Percentiles rank a stretch among this genome's conserved stretches.
phyloP scores from a whole-genome alignment of 345 rosid species.

The Camelina laxa region DNA sequence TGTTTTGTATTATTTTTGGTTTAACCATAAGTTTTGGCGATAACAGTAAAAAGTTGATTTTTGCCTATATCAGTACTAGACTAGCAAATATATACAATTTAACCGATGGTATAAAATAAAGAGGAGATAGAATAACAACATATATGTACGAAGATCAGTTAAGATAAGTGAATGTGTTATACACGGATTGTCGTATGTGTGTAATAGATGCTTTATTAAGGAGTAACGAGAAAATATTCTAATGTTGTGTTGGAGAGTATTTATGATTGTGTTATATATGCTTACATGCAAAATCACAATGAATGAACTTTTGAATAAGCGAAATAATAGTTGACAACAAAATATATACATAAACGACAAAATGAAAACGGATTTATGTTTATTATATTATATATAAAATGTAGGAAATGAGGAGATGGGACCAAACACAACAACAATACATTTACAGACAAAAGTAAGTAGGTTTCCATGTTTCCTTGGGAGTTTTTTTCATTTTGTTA shows the following conservation, averaged over 20 bases:
- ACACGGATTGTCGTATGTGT: conserved; percentile 17
- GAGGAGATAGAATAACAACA: no score
- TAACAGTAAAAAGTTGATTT: no score
- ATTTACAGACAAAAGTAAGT: conserved; percentile 40
- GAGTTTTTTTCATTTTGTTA: conserved; percentile 21
- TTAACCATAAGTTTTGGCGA: background rate
- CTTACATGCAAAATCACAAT: conserved; percentile 14
- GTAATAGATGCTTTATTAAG: background rate
- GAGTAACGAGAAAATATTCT: conserved; percentile 14
- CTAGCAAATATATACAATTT: no score
- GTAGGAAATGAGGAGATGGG: conserved; percentile 31
- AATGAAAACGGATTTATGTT: background rate
- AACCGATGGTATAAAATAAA: no score
- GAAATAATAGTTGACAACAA: background rate
- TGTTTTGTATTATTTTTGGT: background rate
- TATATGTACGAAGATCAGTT: background rate
- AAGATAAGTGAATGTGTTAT: conserved; percentile 7
- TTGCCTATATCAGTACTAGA: no score
- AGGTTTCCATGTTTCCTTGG: conserved; percentile 43
- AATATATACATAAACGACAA: conserved; percentile 10
- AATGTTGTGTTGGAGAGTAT: conserved; percentile 21
- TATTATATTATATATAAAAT: conserved; percentile 7
- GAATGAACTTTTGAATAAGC: conserved; percentile 6
- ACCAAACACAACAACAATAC: conserved; percentile 30
- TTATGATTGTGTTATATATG: conserved; percentile 7